A percentile compares a stretch with the other conserved stretches of the same genome.
phyloP scores from a whole-genome alignment of 345 rosid species.

The Litchi chinensis region DNA sequence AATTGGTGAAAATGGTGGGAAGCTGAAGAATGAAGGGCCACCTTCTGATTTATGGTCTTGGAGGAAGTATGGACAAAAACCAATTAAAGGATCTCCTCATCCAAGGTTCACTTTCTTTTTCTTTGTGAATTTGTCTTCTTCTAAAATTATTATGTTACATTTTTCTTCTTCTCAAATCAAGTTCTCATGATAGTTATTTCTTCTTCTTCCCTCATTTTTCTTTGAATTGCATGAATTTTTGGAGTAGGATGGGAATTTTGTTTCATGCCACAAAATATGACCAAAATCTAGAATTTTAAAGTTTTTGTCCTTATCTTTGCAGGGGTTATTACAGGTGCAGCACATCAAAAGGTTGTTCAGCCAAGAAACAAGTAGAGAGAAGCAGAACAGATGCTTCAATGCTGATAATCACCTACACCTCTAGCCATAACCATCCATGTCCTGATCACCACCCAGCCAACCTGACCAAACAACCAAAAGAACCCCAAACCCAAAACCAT shows the following conservation, averaged over 20 bases:
- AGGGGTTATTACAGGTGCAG: conserved; percentile 81
- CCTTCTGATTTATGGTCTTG: conserved; percentile 80
- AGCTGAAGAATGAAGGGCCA: conserved; percentile 59
- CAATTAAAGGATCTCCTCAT: conserved; percentile 73
- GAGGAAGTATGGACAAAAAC: conserved; percentile 80
- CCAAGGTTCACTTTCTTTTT: conserved; percentile 43
- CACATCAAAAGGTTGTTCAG: conserved; percentile 74
- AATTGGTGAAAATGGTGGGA: conserved; percentile 51
- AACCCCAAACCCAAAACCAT: conserved; percentile 14
- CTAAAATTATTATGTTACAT: too few species aligned
- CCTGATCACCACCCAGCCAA: conserved; percentile 31
- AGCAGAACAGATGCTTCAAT: conserved; percentile 69
- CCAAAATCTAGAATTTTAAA: neutral
- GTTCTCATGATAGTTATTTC: neutral
- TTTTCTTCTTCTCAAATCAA: neutral
- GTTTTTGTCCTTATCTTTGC: conserved; percentile 2
- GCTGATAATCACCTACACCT: conserved; percentile 68
- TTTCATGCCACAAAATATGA: neutral
- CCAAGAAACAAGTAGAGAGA: conserved; percentile 74
- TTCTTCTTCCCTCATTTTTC: neutral
- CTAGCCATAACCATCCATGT: conserved; percentile 63
- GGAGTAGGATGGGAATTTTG: neutral
- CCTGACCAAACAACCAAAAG: conserved; percentile 20
- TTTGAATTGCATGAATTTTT: neutral
- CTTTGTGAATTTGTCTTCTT: neutral